Evolutionary conservation across 2,329 filamentous ascomycete genomes (phyloP), one percentile per base, ranked within the genome.

Genomic region (Dendrostoma leiphaemia): DNA sequence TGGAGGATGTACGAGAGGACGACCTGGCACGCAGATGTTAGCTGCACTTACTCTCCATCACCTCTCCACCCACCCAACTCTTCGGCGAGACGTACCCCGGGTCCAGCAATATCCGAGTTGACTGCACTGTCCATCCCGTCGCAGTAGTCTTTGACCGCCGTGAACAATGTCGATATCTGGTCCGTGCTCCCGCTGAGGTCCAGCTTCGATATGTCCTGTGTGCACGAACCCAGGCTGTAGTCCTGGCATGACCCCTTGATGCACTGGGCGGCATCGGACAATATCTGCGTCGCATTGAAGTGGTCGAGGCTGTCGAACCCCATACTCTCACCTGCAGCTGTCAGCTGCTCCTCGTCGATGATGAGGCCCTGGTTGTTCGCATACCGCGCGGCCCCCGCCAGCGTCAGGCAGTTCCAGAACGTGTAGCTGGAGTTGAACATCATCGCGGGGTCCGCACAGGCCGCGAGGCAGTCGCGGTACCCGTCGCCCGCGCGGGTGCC

Each of bases 381-480:
- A 19, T 53, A 54, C 13, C 35, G 46, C 15, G 44, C 41, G 38
- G 47, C 54, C 23, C 50, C 54, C 21, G 44, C 54, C 12, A 57
- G 34, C 19, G 43, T 50, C 28, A 57, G 46, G 34, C 54, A 57
- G 34, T 54, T 54, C 46, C 51, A 53, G 19, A 57, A 37, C n/a
- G 46, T 57, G 23, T 47, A 56, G 32, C 54, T 51, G 34, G 54
- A 54, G 29, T 53, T 54, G 35, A 57, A 57, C 54, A 57, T 50
- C 23, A 26, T 10, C n/a, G 15, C 21, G 28, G 51, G 41, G 19
- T 26, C 7, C 12, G 51, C 41, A 24, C 54, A 57, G 1, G 51
- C 51, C 12, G 43, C 40, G 24, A 35, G n/a, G 40, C 54, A 56
- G 56, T 58, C 48, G 23, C 45, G 40, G 37, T 35, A 53, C 4